Base-by-base conservation (phyloP, 345 rosid species). In the Theobroma cacao region DNA sequence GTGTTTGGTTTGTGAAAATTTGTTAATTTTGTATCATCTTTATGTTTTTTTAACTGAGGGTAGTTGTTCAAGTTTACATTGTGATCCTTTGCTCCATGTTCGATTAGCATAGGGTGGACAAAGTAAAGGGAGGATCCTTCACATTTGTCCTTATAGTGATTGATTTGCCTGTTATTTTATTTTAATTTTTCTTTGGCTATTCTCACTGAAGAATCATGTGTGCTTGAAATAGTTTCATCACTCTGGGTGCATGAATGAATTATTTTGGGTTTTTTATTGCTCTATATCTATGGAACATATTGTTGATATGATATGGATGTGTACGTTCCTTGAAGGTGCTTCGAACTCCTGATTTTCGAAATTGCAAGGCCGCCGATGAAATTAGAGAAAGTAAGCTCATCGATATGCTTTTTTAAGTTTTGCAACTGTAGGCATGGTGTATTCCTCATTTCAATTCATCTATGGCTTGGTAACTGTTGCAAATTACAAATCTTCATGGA, bases 381-480 rank as follows among this genome's bases (percentile, higher is more conserved):
- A 84, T 93, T 83, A 83, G 65, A 84, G 93, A 88, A 78, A 83
- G 98, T 95, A 86, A 88, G 98, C 45, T 76, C 63, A 18, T 53
- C 20, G 13, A 52, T 24, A 5, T 59, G 38, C 17, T 58, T 36
- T 63, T 48, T 38, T 40, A 66, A 40, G 20, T 22, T 40, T 22
- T 66, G 33, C 72, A 52, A 12, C 17, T 70, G 20, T 75, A 11
- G 15, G 17, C 78, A 33, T 33, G 28, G 38, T 78, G 30, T 28
- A 64, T 24, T 65, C 59, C 0, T 20, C 22, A 68, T 34, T 64
- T 10, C 17, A 58, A 40, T 34, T 50, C 43, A 13, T 55, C 45
- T 53, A 30, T 66, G 45, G 75, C 66, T 66, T 18, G 8, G 58
- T 38, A 26, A 79, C 33, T 45, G 33, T 28, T 22, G 59, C 63